Evolutionary conservation across 306 rosid species (phyloP).

Genomic region (Oemleria cerasiformis): DNA sequence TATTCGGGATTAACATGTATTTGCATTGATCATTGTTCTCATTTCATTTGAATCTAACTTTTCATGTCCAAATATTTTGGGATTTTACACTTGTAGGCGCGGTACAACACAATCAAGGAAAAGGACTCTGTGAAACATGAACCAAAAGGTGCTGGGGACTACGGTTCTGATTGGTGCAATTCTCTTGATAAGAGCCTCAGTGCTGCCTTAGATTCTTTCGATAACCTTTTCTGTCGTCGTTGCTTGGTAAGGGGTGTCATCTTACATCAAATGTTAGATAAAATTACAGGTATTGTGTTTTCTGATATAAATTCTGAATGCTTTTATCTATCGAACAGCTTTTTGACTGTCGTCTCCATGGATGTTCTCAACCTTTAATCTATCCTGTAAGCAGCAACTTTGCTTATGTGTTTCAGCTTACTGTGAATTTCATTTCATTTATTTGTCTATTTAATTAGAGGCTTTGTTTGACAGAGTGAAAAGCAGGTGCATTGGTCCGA

Average conservation of each 20-base stretch:
- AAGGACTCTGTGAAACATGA: constrained; percentile 38
- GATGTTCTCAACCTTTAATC: constrained; percentile 74
- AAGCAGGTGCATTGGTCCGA: constrained; percentile 66
- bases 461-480: constrained; percentile 66
- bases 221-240: constrained; percentile 93
- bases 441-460: constrained; percentile 31
- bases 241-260: constrained; percentile 70
- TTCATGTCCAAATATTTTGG: constrained; percentile 13
- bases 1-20: constrained; percentile 33
- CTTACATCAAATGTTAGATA: constrained; percentile 12
- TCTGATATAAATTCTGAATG: constrained; percentile 20
- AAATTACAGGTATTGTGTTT: constrained; percentile 7
- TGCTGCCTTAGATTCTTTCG: constrained; percentile 90
- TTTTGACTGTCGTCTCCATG: constrained; percentile 92
- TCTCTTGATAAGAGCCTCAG: constrained; percentile 70
- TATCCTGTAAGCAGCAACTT: constrained; percentile 67
- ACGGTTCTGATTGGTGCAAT: constrained; percentile 45
- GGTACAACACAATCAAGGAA: constrained; percentile 63
- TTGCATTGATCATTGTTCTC: constrained; percentile 21
- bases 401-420: constrained; percentile 14
- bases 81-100: constrained; percentile 51
- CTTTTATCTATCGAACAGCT: constrained; percentile 55
- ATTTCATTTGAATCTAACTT: constrained; percentile 13
- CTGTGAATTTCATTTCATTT: constrained; percentile 21
- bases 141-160: constrained; percentile 43